These are phyloP conservation scores for Carex littledalei DNA, from an alignment of 176 grass and related monocot genomes.

Conservation along the genomic window DNA sequence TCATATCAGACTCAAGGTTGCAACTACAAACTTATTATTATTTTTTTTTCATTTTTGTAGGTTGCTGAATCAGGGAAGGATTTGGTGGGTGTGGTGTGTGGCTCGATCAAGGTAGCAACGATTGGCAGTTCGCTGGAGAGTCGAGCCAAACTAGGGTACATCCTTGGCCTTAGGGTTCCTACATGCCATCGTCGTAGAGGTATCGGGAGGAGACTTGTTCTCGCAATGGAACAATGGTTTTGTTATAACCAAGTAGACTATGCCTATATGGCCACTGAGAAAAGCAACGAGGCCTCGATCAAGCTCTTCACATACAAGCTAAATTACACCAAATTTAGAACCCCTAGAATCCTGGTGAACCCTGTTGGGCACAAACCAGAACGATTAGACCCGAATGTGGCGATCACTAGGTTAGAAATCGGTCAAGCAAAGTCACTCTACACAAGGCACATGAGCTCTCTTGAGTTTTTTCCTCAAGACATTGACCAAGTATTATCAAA, in stretches of 20 bases:
- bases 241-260: constrained; percentile 48
- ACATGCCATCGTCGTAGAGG: constrained; percentile 22
- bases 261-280: constrained; percentile 71
- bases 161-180: constrained; percentile 20
- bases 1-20: not conserved
- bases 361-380: constrained; percentile 53
- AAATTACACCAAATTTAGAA: constrained; percentile 66
- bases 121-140: not conserved
- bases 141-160: constrained; percentile 8
- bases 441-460: constrained; percentile 18
- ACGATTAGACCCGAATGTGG: not conserved
- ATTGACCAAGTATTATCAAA: constrained; percentile 67
- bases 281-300: constrained; percentile 46
- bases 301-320: constrained; percentile 55
- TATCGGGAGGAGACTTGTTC: constrained; percentile 39
- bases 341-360: constrained; percentile 45
- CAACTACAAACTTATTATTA: not conserved
- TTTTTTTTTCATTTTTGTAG: not conserved
- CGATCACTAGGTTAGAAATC: not conserved
- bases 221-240: constrained; percentile 77
- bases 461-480: constrained; percentile 79
- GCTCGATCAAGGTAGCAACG: constrained; percentile 7
- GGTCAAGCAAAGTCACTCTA: constrained; percentile 49
- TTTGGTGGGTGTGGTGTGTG: constrained; percentile 16
- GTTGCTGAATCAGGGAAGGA: constrained; percentile 21